Conservation (phyloP, 2,329 filamentous ascomycete genomes). For the Gremmenia infestans region DNA sequence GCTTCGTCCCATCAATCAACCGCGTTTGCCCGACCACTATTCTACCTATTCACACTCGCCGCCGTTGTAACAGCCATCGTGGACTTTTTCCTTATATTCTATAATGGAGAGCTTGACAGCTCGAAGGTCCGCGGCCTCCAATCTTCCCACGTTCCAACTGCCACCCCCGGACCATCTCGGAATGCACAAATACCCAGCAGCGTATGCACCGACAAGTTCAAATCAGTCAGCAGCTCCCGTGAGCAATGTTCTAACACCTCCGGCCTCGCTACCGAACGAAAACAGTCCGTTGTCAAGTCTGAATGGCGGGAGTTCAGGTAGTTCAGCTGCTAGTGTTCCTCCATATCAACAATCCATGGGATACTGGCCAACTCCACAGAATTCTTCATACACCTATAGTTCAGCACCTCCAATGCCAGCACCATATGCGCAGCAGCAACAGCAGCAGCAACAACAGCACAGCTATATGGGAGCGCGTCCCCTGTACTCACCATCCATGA, state of each 20-base stretch:
- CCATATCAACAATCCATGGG: conserved; percentile 52
- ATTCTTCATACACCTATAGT: conserved; percentile 49
- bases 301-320: conserved; percentile 53
- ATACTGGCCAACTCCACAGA: conserved; percentile 52
- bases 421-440: conserved; percentile 24
- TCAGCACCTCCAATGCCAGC: conserved; percentile 39
- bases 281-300: conserved; percentile 57
- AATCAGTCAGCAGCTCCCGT: conserved; percentile 34
- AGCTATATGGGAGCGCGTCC: conserved; percentile 40
- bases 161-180: conserved; percentile 53
- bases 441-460: conserved; percentile 27
- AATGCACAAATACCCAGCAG: conserved; percentile 51
- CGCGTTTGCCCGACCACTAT: background rate
- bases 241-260: conserved; percentile 38
- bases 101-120: conserved; percentile 61
- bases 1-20: background rate
- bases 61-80: conserved; percentile 10
- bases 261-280: conserved; percentile 49
- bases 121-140: conserved; percentile 64
- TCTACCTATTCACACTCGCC: background rate
- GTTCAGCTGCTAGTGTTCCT: conserved; percentile 50
- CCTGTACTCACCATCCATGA: conserved; percentile 53
- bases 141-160: conserved; percentile 65
- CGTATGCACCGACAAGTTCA: conserved; percentile 41
- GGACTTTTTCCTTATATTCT: conserved; percentile 27